Evolutionary conservation across 2,329 filamentous ascomycete genomes (phyloP), one percentile per base, ranked within the genome.

Genomic region (Claviceps arundinis): DNA sequence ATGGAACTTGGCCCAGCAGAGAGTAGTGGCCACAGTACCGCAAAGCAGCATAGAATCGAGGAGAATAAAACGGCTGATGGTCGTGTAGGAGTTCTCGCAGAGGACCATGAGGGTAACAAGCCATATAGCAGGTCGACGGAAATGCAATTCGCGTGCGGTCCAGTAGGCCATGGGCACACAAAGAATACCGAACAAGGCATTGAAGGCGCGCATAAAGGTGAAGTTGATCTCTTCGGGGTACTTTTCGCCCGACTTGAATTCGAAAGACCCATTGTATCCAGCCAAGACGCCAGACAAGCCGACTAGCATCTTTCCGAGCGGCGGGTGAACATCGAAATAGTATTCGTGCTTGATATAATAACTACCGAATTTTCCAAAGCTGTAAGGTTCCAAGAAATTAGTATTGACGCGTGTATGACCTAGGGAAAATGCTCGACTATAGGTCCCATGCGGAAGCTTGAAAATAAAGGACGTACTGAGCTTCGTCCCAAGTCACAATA

Each of bases 281-380:
- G 91, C 94, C 56, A 98, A 78, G 65, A 94, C 95, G 65, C 93
- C 93, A 6, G 93, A 97, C 50, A 98, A 78, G 56, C 93, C 93
- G 61, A 98, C 91, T 52, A 98, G 82, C 82, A 98, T 97, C 76
- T 98, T 98, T 66, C 93, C 93, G 56, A 98, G 82, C 51, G 93
- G 93, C 58, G 93, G 93, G 70, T 95, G 88, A 54, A 94, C 86
- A 58, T 72, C 69, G 62, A 98, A 98, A 78, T 98, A 98, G 76
- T 97, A 96, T 71, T 98, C 93, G 69, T 91, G 88, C 70, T 98
- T 96, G 66, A 98, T 84, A 70, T 98, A 98, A 72, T 98, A 91
- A 62, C 91, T 97, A 58, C 93, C 93, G 70, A 98, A 98, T 74
- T 98, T 98, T 66, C 88, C 88, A 69, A 94, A 94, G 69, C 85